These are phyloP conservation scores for Inga laurina DNA, from an alignment of 306 rosid genomes.

Conservation along the genomic window DNA sequence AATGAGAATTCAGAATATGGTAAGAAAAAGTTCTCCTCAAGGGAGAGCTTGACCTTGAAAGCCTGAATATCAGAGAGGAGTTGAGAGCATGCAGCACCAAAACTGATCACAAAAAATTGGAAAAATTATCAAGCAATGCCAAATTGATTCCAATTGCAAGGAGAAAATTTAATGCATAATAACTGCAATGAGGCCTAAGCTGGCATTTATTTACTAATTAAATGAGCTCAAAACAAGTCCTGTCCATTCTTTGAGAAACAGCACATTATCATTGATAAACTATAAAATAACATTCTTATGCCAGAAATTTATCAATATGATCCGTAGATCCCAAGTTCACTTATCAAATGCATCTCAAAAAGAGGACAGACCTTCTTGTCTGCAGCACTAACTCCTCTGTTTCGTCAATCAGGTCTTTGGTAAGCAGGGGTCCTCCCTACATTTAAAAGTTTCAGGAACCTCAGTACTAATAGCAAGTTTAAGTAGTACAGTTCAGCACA, in stretches of 20 bases:
- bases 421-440: constrained; percentile 90
- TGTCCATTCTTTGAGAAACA: neutral
- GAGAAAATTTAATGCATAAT: constrained; percentile 4
- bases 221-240: neutral
- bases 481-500: constrained; percentile 13
- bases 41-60: constrained; percentile 74
- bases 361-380: constrained; percentile 80
- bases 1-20: constrained; percentile 29
- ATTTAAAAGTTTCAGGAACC: constrained; percentile 35
- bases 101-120: constrained; percentile 62
- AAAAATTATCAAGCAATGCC: constrained; percentile 44
- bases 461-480: constrained; percentile 35
- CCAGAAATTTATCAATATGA: neutral
- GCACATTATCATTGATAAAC: neutral
- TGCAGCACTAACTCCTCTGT: constrained; percentile 94
- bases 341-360: constrained; percentile 11
- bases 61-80: constrained; percentile 99
- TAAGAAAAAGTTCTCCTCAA: constrained; percentile 28
- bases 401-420: constrained; percentile 92
- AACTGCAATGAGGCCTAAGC: constrained; percentile 10
- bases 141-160: neutral
- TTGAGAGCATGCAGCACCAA: constrained; percentile 99
- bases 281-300: neutral
- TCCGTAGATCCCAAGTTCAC: constrained; percentile 15
- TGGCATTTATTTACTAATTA: neutral